Evolutionary conservation across 2,329 filamentous ascomycete species (phyloP).

Genomic region (Phialemoniopsis sp.): DNA sequence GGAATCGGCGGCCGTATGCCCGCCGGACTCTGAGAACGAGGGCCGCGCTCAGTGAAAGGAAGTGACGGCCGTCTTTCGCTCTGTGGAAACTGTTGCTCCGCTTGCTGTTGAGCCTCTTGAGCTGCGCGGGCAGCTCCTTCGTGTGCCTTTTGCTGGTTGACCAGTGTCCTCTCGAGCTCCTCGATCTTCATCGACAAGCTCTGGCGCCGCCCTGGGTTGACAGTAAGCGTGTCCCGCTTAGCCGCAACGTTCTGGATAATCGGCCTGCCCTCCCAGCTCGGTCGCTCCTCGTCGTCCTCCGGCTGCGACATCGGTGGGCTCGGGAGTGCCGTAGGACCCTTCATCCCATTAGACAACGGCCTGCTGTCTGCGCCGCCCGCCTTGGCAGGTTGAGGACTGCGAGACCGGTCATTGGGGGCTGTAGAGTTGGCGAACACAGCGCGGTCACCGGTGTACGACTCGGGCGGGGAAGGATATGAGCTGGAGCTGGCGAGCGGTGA

Average conservation of each 20-base stretch:
- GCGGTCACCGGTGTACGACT: slow-evolving; percentile 19
- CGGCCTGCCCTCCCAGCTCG: slow-evolving; percentile 22
- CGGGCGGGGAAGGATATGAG: slow-evolving; percentile 25
- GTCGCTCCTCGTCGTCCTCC: slow-evolving; percentile 32
- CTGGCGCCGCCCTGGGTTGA: slow-evolving; percentile 36
- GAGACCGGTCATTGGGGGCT: neutral
- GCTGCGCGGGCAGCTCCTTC: no score
- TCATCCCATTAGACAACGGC: slow-evolving; percentile 5
- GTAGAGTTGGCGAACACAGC: neutral
- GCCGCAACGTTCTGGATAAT: slow-evolving; percentile 44
- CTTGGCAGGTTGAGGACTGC: no score
- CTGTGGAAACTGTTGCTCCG: no score
- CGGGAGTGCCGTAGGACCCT: slow-evolving; percentile 28
- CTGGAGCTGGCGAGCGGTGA: slow-evolving; percentile 4
- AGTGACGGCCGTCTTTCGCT: no score
- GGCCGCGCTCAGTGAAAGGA: neutral
- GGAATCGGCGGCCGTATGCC: neutral
- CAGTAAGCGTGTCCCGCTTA: slow-evolving; percentile 45
- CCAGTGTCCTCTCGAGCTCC: slow-evolving; percentile 25
- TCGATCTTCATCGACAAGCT: slow-evolving; percentile 48
- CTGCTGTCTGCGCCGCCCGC: no score
- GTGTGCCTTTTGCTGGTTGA: slow-evolving; percentile 16
- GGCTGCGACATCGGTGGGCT: slow-evolving; percentile 35
- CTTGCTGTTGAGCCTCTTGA: no score
- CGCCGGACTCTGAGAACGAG: neutral